Base-by-base conservation (phyloP, 805 yeast genomes). In the Tetrapisispora nanseiensis region DNA sequence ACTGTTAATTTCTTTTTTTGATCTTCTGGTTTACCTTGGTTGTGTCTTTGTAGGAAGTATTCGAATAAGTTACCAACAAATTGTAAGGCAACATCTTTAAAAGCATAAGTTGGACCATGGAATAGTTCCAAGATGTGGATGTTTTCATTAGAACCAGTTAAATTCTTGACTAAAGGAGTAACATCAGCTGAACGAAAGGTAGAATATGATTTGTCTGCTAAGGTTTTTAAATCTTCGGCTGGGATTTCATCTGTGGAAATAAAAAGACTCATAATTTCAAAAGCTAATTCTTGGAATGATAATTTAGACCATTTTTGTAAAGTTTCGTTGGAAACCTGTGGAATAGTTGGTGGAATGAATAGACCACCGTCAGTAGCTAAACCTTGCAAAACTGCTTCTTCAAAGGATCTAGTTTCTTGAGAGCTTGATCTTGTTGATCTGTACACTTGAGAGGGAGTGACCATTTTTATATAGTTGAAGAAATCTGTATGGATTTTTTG, bases 51-150 rank as follows among this genome's bases (percentile, higher is more conserved):
- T 55, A 92, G 70, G 66, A 92, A 92, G 67, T 75, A 92, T 67
- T 92, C 99, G 63, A 92, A 92, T 52, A 92, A 71, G 69, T 92
- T 92, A 54, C 99, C 99, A 38, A 92, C 94, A 64, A 92, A 90
- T 65, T 92, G 99, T 59, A 92, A 74, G 4, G 99, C 99, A 50
- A 92, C 98, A 63, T 92, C 99, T 66, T 92, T 92, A 73, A 92
- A 92, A 13, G 99, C 99, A 59, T 90, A 92, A 4, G 99, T 92
- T 50, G 99, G 99, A 29, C 99, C 99, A 61, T 92, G 99, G 79
- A 92, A 92, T 46, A 92, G 72, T 67, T 92, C 99, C 56, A 92
- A 72, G 43, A 92, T 67, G 60, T 85, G 82, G 46, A 90, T 67
- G 45, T 77, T 74, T 38, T 75, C 69, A 44, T 68, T 56, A 35